Evolutionary conservation across 78 protist species (phyloP).

Genomic region (Ministeria vibrans): DNA sequence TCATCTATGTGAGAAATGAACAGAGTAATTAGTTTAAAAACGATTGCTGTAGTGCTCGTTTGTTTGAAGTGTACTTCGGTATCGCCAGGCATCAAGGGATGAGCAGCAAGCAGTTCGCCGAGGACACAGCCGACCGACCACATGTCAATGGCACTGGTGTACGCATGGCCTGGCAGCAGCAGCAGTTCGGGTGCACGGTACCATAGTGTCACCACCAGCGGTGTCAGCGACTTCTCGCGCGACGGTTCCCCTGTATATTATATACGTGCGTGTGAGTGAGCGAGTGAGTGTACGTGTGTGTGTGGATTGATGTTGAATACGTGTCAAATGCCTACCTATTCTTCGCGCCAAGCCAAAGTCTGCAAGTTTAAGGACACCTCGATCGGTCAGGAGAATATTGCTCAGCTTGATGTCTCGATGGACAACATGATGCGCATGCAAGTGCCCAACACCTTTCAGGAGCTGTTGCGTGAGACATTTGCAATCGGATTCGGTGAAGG

Average conservation of each 20-base stretch:
- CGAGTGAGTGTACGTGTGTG: too few relatives aligned
- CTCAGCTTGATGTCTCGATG: slow-evolving; percentile 31
- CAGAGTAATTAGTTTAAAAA: background rate
- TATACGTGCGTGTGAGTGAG: too few relatives aligned
- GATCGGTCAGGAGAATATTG: slow-evolving; percentile 18
- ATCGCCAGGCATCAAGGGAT: slow-evolving; percentile 92
- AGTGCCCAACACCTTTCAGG: slow-evolving; percentile 22
- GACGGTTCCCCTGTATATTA: slow-evolving; percentile 14
- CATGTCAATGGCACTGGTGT: slow-evolving; percentile 92
- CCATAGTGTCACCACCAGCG: slow-evolving; percentile 68
- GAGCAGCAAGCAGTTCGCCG: slow-evolving; percentile 89
- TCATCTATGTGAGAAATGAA: background rate
- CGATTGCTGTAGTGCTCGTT: slow-evolving; percentile 71
- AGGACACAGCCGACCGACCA: slow-evolving; percentile 97
- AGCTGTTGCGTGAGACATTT: slow-evolving; percentile 40
- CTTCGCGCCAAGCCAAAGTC: slow-evolving; percentile 20
- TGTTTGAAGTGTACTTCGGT: too few relatives aligned
- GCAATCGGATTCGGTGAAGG: slow-evolving; percentile 3
- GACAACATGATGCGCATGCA: slow-evolving; percentile 36
- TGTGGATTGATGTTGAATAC: too few relatives aligned
- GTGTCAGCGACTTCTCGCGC: slow-evolving; percentile 19
- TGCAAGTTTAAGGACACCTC: slow-evolving; percentile 20
- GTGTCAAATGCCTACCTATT: too few relatives aligned
- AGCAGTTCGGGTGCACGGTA: slow-evolving; percentile 78
- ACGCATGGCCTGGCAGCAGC: too few relatives aligned